Base-by-base conservation (phyloP, 2,329 filamentous ascomycete species). In the Penicillium sp. region DNA sequence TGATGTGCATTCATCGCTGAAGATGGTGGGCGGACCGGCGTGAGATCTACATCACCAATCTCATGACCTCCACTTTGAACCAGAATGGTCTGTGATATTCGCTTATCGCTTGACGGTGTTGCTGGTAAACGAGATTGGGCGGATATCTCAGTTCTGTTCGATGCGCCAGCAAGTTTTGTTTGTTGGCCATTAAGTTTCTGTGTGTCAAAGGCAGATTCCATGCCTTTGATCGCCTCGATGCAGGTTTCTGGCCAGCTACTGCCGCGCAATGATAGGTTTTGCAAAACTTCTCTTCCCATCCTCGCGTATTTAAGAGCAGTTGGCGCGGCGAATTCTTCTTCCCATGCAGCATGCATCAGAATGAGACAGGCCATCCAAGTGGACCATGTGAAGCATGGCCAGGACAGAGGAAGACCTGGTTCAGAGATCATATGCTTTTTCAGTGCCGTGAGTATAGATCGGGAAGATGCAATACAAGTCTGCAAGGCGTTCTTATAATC, bases 351-450 rank as follows among this genome's bases (percentile, higher is more conserved):
- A 47, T 80, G 79, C 3, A 80, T 74, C 4, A 82, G 61, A 18
- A 82, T 76, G 36, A 82, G 78, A 1, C 77, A 77, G 53, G 78
- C 80, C 59, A 81, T 81, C 79, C 79, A 82, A 0, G 79, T 70
- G 1, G 75, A 76, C 79, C 79, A 81, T 0, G 79, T 81, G 36
- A 79, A 79, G 0, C 78, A 79, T 2, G 79, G 79, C 78, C 79
- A 81, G 0, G 79, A 64, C 23, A 82, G 63, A 0, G 76, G 73
- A 7, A 29, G 56, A 51, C 53, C 36, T 16, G 32, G 57, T 7
- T 32, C 35, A 41, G 41, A 53, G 35, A 57, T 65, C 56, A 57
- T 62, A 47, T 64, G 65, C 47, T 54, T 74, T 30, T 55, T 74
- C 27, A 79, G 62, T 0, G 71, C 70, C 5, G 71, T 76, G 7